Evolutionary conservation across 208 protist genomes (phyloP).

Genomic region (Trypanosoma scelopori): DNA sequence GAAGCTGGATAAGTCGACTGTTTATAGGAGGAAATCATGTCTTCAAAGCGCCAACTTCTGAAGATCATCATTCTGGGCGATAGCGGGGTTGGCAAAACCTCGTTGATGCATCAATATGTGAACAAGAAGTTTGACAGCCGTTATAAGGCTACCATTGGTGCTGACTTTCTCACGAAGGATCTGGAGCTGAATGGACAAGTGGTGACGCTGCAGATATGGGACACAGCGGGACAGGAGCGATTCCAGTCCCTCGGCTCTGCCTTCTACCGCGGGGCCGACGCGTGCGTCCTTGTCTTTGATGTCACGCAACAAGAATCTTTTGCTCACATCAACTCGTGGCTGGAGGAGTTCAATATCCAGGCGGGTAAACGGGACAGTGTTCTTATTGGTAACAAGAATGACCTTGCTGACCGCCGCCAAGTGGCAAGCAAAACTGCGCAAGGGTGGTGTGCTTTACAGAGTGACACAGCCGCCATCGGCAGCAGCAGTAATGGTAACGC

Average conservation of each 20-base stretch:
- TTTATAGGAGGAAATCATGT: constrained; percentile 1
- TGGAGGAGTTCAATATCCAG: constrained; percentile 98
- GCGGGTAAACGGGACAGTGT: constrained; percentile 97
- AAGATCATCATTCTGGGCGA: constrained; percentile 95
- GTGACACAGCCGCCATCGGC: not conserved
- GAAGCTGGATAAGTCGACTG: not conserved
- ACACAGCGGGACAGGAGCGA: constrained; percentile 98
- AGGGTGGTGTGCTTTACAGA: constrained; percentile 94
- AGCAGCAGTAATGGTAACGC: not conserved
- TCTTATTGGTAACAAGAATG: constrained; percentile 99
- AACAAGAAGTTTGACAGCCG: constrained; percentile 92
- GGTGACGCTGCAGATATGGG: constrained; percentile 97
- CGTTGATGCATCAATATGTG: constrained; percentile 91
- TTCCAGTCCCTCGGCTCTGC: constrained; percentile 98
- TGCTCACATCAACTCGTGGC: constrained; percentile 93
- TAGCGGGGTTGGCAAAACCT: constrained; percentile 92
- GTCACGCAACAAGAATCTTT: constrained; percentile 87
- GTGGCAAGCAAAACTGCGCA: constrained; percentile 93
- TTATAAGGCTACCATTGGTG: constrained; percentile 99
- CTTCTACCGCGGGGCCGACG: constrained; percentile 99
- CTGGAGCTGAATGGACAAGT: constrained; percentile 96
- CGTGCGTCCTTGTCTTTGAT: constrained; percentile 93
- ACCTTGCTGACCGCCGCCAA: constrained; percentile 94
- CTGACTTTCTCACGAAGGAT: constrained; percentile 99
- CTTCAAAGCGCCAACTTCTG: constrained; percentile 84